phyloP scores from a whole-genome alignment of 176 grass and related monocot species.

The Canna indica region DNA sequence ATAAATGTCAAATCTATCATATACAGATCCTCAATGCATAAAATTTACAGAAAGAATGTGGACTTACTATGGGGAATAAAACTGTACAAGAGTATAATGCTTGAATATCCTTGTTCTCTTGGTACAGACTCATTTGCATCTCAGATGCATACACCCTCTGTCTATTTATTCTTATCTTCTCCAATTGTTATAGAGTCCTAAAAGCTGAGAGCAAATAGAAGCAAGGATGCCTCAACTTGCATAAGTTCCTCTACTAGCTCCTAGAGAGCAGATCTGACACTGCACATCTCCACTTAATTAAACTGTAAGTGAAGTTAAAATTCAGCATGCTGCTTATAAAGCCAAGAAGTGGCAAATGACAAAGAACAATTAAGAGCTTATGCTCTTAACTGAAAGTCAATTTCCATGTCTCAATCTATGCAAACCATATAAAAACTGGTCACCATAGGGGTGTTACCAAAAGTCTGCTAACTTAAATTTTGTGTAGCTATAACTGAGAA shows the following conservation, averaged over 20 bases:
- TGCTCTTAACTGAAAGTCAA: background rate
- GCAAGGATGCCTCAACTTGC: background rate
- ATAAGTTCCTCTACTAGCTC: background rate
- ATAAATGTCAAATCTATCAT: background rate
- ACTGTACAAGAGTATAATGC: background rate
- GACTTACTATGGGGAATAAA: background rate
- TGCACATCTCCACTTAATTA: background rate
- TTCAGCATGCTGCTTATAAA: background rate
- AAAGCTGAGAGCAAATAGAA: background rate
- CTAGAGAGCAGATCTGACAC: background rate
- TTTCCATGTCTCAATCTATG: background rate
- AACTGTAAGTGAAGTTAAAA: no score
- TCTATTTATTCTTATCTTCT: background rate
- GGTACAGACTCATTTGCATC: background rate
- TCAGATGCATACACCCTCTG: background rate
- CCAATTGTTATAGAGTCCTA: background rate
- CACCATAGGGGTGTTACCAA: background rate
- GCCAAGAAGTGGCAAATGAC: background rate
- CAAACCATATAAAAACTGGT: background rate
- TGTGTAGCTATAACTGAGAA: background rate
- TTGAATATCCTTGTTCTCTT: background rate
- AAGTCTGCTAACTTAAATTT: background rate
- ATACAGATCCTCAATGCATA: background rate
- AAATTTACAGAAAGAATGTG: background rate
- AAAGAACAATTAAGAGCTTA: background rate